phyloP scores from a whole-genome alignment of 2,329 filamentous ascomycete species.

The Fusarium sp. region DNA sequence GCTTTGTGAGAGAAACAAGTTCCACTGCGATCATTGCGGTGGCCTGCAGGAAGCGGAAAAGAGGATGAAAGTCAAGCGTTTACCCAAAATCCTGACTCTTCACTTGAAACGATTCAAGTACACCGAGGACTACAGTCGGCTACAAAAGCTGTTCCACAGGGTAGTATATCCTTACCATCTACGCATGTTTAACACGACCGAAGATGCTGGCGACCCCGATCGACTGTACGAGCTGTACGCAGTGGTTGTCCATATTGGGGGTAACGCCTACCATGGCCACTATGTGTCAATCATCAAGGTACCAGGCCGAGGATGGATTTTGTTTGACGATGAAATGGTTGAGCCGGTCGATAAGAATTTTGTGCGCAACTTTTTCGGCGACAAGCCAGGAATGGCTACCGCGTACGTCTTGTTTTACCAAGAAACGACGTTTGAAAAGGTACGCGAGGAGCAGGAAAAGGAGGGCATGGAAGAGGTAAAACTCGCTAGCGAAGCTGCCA shows the following conservation, averaged over 20 bases:
- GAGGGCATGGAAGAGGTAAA: conserved; percentile 75
- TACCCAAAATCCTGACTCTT: conserved; percentile 90
- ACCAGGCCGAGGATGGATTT: conserved; percentile 90
- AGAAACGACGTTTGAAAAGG: conserved; percentile 79
- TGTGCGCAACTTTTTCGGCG: conserved; percentile 96
- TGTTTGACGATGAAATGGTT: conserved; percentile 99
- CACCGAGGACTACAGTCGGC: conserved; percentile 89
- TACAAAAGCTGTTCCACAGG: conserved; percentile 96
- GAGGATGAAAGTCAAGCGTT: conserved; percentile 97
- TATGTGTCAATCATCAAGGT: conserved; percentile 99
- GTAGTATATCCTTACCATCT: conserved; percentile 98
- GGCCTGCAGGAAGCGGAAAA: conserved; percentile 98
- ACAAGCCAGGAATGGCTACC: conserved; percentile 88
- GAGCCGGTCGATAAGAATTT: conserved; percentile 97
- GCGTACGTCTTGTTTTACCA: conserved; percentile 99
- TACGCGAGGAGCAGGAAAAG: conserved; percentile 81
- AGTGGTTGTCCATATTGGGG: conserved; percentile 96
- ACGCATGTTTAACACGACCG: conserved; percentile 96
- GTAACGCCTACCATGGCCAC: conserved; percentile 96
- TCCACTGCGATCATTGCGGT: conserved; percentile 97
- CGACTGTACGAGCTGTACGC: conserved; percentile 96
- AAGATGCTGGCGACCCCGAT: conserved; percentile 93
- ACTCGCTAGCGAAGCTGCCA: conserved; percentile 67
- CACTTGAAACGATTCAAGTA: conserved; percentile 99
- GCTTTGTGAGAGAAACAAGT: conserved; percentile 98